Evolutionary conservation across 1,284 basidiomycete species (phyloP), one percentile per base, ranked within the genome.

Genomic region (Mycena citricolor): DNA sequence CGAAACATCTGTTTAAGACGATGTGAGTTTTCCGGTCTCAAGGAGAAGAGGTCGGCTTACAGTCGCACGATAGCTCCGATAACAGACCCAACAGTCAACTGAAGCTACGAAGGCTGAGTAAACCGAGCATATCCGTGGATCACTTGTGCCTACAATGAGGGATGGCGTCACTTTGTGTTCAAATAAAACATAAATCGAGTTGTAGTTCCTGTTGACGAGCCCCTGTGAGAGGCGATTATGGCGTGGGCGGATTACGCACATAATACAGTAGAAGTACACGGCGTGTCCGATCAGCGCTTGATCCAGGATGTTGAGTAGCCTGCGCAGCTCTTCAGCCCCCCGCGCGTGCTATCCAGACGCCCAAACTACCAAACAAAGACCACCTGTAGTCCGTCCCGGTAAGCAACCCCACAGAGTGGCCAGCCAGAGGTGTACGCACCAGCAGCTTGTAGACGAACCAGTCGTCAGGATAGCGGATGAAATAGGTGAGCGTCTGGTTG

Each of bases 11-110:
- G 32, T 1, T 24, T 12, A 21, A 1, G 10, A 23, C 23, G n/a
- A 32, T 24, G 4, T 10, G 20, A 14, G 11, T 32, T 17, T 14
- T 5, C 4, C 4, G n/a, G 4, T 14, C 8, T n/a, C 20, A 29
- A 20, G 19, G 17, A n/a, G 16, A 34, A 26, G 35, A 22, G 16
- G 20, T 5, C 3, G 17, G 63, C 74, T 47, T 45, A 81, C 79
- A 65, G 57, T 58, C 78, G 80, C 26, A 82, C 79, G 16, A 79
- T 60, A 7, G 66, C 60, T 3, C 75, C 79, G 13, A 75, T 70
- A 11, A 74, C 24, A 7, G 70, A 70, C 23, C 76, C 76, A 16
- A 75, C 30, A n/a, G 66, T 59, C 31, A 76, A 63, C 65, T 80
- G 77, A 1, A 70, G 45, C 79, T 81, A 23, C 6, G 24, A 36